Percentiles rank a stretch among this genome's conserved stretches.
Evolutionary conservation across 495 filamentous ascomycete genomes (phyloP).

Genomic region (Xylaria flabelliformis): DNA sequence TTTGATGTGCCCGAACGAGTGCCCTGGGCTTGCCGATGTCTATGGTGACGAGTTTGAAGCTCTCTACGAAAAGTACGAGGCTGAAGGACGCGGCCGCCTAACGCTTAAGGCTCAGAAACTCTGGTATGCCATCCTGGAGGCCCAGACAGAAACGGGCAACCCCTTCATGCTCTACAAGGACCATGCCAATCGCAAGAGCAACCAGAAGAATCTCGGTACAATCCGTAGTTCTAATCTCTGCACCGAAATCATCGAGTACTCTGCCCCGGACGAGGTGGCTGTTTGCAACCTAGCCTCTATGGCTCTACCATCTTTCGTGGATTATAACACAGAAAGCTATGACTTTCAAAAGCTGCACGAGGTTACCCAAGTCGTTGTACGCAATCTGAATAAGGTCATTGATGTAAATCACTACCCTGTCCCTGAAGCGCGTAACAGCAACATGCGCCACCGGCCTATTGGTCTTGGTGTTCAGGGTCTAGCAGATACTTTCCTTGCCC

Average conservation of each 20-base stretch:
- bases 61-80: slow-evolving; percentile 93
- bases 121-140: slow-evolving; percentile 97
- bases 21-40: slow-evolving; percentile 91
- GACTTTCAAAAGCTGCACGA: slow-evolving; percentile 97
- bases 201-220: slow-evolving; percentile 98
- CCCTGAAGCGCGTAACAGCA: slow-evolving; percentile 87
- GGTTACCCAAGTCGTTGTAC: slow-evolving; percentile 85
- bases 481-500: slow-evolving; percentile 97
- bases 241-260: slow-evolving; percentile 98
- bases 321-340: slow-evolving; percentile 79
- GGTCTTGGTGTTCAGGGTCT: slow-evolving; percentile 97
- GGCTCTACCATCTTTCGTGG: slow-evolving; percentile 86
- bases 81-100: slow-evolving; percentile 84
- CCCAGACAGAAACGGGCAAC: slow-evolving; percentile 98
- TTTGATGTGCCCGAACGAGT: slow-evolving; percentile 96
- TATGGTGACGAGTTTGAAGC: slow-evolving; percentile 97
- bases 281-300: slow-evolving; percentile 98
- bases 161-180: slow-evolving; percentile 99
- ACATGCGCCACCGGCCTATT: slow-evolving; percentile 93
- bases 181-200: slow-evolving; percentile 96
- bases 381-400: slow-evolving; percentile 97
- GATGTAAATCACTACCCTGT: slow-evolving; percentile 98
- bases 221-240: slow-evolving; percentile 98
- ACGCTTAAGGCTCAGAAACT: slow-evolving; percentile 98
- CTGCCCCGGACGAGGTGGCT: slow-evolving; percentile 94